These are phyloP conservation scores for Yamadazyma conglobata DNA, from an alignment of 1,139 yeast species.

Conservation along the genomic window DNA sequence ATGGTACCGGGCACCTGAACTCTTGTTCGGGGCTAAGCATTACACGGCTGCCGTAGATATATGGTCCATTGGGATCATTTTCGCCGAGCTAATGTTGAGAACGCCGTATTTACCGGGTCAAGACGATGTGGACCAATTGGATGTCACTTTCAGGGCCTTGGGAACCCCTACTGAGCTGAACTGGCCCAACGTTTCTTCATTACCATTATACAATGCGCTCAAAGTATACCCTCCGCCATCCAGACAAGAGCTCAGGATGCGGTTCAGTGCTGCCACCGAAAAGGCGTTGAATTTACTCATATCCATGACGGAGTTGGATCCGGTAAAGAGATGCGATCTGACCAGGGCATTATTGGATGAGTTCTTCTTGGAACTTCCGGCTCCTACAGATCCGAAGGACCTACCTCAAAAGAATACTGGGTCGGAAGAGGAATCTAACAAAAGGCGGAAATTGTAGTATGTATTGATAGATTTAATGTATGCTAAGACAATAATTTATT, in stretches of 20 bases:
- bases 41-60: constrained; percentile 86
- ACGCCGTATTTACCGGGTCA: constrained; percentile 93
- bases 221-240: constrained; percentile 82
- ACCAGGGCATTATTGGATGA: constrained; percentile 62
- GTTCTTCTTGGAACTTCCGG: constrained; percentile 72
- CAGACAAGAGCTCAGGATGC: constrained; percentile 70
- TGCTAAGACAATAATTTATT: constrained; percentile 29
- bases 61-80: constrained; percentile 95
- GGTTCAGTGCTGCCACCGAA: constrained; percentile 92
- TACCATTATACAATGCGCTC: constrained; percentile 72
- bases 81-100: constrained; percentile 92
- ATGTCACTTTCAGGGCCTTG: constrained; percentile 85
- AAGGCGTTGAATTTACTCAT: constrained; percentile 74
- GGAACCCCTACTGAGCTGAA: constrained; percentile 92
- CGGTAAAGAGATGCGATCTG: constrained; percentile 67
- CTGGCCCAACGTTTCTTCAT: constrained; percentile 87
- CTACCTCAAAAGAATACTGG: constrained; percentile 52
- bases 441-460: constrained; percentile 15
- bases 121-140: constrained; percentile 85
- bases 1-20: constrained; percentile 96
- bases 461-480: constrained; percentile 3
- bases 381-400: constrained; percentile 68
- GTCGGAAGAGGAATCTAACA: constrained; percentile 14
- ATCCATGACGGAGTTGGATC: constrained; percentile 75
- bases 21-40: constrained; percentile 83